These are phyloP conservation scores for Gloeopeniophorella convolvens DNA, from an alignment of 768 basidiomycete species.

Conservation along the genomic window DNA sequence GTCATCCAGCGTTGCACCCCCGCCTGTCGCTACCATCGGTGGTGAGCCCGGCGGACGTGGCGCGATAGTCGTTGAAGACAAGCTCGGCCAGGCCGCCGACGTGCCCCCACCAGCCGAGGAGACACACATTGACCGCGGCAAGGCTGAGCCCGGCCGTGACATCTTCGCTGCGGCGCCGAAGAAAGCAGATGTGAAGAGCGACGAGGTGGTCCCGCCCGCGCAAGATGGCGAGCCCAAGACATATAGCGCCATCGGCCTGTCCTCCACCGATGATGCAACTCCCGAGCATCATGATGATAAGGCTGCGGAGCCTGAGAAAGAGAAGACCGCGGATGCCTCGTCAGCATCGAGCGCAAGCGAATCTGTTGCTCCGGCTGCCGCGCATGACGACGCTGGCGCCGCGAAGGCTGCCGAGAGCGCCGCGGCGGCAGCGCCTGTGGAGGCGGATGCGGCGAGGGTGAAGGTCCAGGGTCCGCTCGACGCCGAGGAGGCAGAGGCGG, in stretches of 20 bases:
- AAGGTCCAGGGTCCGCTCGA: conserved; percentile 25
- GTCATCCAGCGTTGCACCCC: conserved; percentile 25
- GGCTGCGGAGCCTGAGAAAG: conserved; percentile 6
- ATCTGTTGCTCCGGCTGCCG: not conserved
- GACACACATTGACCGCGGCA: conserved; percentile 39
- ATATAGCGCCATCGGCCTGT: conserved; percentile 1
- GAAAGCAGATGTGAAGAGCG: conserved; percentile 46
- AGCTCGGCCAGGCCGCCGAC: conserved; percentile 24
- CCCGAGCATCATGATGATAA: conserved; percentile 4
- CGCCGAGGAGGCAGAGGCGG: conserved; percentile 32
- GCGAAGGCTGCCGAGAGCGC: not conserved
- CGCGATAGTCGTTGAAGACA: conserved; percentile 47
- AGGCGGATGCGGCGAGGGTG: not conserved
- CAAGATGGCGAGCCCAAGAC: conserved; percentile 10
- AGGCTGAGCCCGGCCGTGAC: conserved; percentile 68
- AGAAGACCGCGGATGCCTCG: not conserved
- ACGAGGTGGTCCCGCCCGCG: conserved; percentile 13
- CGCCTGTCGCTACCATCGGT: conserved; percentile 40
- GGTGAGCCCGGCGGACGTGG: conserved; percentile 50
- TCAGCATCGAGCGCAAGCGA: not conserved
- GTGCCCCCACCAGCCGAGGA: conserved; percentile 22
- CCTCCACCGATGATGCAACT: not conserved
- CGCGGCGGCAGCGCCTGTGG: not conserved
- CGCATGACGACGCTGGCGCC: not conserved
- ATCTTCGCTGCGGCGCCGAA: conserved; percentile 54